Percentiles rank a stretch among this genome's conserved stretches.
Conservation (phyloP, 257 asterid species). For the Solanum ahanhuiri region DNA sequence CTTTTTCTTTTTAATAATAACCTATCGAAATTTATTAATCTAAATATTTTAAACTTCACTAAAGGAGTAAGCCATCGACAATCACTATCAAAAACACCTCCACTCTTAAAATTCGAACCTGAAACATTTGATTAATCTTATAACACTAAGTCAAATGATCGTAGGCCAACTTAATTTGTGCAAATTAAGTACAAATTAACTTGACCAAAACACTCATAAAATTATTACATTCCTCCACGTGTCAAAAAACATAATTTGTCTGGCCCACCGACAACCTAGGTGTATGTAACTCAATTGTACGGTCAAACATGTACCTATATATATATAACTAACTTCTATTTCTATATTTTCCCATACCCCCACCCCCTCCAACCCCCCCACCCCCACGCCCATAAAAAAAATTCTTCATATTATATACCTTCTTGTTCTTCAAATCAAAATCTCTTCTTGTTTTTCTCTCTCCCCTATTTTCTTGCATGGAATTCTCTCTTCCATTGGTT, state of each 20-base stretch:
- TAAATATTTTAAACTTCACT: no score
- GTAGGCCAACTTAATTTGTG: background rate
- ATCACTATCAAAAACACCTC: background rate
- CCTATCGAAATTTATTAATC: no score
- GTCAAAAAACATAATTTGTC: slow-evolving; percentile 6
- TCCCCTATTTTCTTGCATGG: slow-evolving; percentile 6
- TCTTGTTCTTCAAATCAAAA: background rate
- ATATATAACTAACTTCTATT: slow-evolving; percentile 6
- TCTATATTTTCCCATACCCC: background rate
- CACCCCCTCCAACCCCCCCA: background rate
- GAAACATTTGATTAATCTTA: background rate
- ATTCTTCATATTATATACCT: background rate
- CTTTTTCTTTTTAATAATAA: no score
- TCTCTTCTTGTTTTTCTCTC: background rate
- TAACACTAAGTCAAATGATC: background rate
- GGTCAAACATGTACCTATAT: slow-evolving; percentile 9
- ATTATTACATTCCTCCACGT: background rate
- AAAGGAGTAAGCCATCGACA: background rate
- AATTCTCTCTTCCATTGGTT: slow-evolving; percentile 23
- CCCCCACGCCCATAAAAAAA: background rate
- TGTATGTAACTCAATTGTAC: slow-evolving; percentile 44
- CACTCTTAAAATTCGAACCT: fast-evolving
- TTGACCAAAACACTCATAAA: background rate
- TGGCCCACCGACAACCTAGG: slow-evolving; percentile 49
- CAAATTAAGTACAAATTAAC: background rate